Evolutionary conservation across 345 rosid genomes (phyloP).

Genomic region (Corchorus olitorius): DNA sequence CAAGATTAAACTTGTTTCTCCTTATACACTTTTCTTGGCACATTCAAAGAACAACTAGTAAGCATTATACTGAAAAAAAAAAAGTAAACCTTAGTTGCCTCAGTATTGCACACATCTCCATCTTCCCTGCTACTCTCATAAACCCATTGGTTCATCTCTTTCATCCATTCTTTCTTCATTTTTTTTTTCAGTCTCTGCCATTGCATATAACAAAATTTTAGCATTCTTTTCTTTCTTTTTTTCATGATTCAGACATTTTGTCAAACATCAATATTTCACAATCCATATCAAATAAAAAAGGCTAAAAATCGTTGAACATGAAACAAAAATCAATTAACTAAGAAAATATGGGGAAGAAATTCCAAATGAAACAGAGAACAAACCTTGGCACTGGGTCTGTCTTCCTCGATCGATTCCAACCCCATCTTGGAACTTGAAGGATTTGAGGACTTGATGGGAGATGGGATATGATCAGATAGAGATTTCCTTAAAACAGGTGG

Average conservation of each 20-base stretch:
- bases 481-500: constrained; percentile 30
- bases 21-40: not conserved
- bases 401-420: constrained; percentile 18
- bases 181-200: constrained; percentile 41
- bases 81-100: constrained; percentile 14
- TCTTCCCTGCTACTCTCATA: constrained; percentile 30
- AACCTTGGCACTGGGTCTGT: constrained; percentile 33
- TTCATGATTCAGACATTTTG: not conserved
- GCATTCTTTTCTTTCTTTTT: not conserved
- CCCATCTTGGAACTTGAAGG: constrained; percentile 18
- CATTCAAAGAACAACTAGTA: not conserved
- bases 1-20: not conserved
- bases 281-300: not conserved
- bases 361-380: not conserved
- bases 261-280: not conserved
- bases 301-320: not conserved
- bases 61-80: not conserved
- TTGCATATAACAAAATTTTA: not conserved
- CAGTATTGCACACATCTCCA: constrained; percentile 17
- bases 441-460: constrained; percentile 27
- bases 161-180: constrained; percentile 38
- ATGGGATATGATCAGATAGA: constrained; percentile 33
- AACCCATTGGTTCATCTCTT: constrained; percentile 41
- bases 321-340: not conserved
- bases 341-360: not conserved